These are phyloP conservation scores for Boletus patriciae DNA, from an alignment of 768 basidiomycete genomes.

Conservation along the genomic window DNA sequence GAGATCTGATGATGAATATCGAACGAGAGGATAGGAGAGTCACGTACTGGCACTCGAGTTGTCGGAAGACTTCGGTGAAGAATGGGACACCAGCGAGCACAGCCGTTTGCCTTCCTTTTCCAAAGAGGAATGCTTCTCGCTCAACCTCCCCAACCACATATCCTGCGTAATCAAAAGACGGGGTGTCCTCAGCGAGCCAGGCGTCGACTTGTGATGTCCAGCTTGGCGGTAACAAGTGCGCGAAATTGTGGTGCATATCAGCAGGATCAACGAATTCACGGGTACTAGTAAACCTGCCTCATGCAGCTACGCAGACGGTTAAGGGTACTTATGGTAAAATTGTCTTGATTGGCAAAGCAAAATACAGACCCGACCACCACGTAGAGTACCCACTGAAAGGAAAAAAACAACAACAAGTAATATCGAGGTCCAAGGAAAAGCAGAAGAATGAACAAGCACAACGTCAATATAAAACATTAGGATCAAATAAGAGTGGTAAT, in stretches of 20 bases:
- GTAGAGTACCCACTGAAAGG: neutral
- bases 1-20: neutral
- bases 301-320: too few species aligned
- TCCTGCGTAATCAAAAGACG: conserved; percentile 95
- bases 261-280: neutral
- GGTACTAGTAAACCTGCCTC: neutral
- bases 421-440: neutral
- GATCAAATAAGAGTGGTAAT: conserved; percentile 26
- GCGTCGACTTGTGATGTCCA: conserved; percentile 80
- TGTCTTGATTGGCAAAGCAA: neutral
- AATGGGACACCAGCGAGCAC: conserved; percentile 95
- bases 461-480: neutral
- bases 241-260: conserved; percentile 32
- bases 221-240: conserved; percentile 86
- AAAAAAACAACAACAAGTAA: too few species aligned
- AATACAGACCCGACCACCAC: too few species aligned
- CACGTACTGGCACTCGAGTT: conserved; percentile 87
- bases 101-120: conserved; percentile 76
- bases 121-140: conserved; percentile 84
- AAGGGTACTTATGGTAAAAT: neutral
- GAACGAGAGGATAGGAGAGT: neutral
- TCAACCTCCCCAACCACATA: conserved; percentile 91
- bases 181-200: conserved; percentile 93
- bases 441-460: neutral
- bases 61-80: conserved; percentile 88